Conservation (phyloP, 176 grass and related monocot species). For the Cenchrus americanus region DNA sequence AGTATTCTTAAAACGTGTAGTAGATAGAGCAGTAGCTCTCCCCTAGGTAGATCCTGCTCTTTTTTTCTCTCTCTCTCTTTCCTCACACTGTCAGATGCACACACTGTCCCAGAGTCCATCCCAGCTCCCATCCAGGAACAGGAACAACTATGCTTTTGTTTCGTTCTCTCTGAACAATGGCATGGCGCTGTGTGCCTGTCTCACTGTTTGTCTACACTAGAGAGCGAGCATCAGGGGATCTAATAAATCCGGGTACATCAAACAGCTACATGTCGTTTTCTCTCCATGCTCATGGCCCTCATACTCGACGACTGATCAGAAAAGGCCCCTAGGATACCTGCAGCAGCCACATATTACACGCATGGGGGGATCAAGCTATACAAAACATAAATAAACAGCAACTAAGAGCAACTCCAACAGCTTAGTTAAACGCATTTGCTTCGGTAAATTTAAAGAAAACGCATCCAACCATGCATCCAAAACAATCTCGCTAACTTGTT, state of each 20-base stretch:
- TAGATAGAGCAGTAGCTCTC: neutral
- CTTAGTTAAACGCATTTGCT: too few species aligned
- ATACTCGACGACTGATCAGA: neutral
- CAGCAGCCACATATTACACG: neutral
- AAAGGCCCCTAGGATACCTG: neutral
- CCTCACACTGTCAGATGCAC: neutral
- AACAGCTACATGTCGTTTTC: neutral
- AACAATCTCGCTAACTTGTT: too few species aligned
- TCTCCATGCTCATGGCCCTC: neutral
- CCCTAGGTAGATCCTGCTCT: constrained; percentile 34
- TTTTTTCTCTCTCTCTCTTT: neutral
- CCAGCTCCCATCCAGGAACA: neutral
- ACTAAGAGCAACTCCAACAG: too few species aligned
- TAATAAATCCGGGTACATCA: too few species aligned
- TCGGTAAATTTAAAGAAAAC: too few species aligned
- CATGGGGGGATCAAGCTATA: neutral
- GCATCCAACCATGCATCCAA: too few species aligned
- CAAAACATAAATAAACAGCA: neutral
- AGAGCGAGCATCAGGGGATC: neutral
- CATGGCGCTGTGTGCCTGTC: constrained; percentile 32
- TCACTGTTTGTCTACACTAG: neutral
- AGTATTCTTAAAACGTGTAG: neutral
- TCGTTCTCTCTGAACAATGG: neutral
- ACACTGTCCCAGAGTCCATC: too few species aligned
- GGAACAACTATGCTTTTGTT: neutral